These are phyloP conservation scores for Fusarium sp. DNA, from an alignment of 2,329 filamentous ascomycete genomes.

Conservation along the genomic window DNA sequence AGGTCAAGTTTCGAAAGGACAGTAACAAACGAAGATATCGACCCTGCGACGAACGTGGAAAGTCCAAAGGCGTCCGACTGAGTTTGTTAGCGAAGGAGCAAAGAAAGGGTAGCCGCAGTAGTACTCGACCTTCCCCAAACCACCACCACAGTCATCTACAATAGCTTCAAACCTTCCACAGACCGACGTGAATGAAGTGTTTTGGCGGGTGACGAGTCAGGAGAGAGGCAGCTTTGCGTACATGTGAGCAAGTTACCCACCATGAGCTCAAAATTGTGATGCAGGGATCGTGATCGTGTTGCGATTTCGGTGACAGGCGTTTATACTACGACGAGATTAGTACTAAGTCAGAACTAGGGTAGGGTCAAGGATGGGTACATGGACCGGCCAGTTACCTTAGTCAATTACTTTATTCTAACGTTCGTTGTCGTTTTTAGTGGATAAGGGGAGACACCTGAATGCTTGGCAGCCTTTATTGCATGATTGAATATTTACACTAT, in stretches of 20 bases:
- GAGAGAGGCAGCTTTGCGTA: conserved; percentile 22
- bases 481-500: neutral
- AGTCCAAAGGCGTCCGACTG: neutral
- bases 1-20: neutral
- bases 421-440: neutral
- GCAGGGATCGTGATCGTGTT: conserved; percentile 13
- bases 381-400: neutral
- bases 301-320: neutral
- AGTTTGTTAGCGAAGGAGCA: neutral
- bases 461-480: neutral
- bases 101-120: neutral
- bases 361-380: neutral
- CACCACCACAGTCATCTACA: neutral
- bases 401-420: conserved; percentile 3
- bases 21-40: neutral
- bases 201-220: conserved; percentile 8
- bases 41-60: neutral
- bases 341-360: too few species aligned
- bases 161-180: neutral
- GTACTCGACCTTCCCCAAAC: conserved; percentile 6
- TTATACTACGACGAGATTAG: neutral
- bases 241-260: conserved; percentile 41
- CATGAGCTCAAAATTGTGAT: conserved; percentile 11
- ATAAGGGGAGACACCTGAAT: neutral
- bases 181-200: neutral